Base-by-base conservation (phyloP, 805 yeast genomes). In the Priceomyces medius region DNA sequence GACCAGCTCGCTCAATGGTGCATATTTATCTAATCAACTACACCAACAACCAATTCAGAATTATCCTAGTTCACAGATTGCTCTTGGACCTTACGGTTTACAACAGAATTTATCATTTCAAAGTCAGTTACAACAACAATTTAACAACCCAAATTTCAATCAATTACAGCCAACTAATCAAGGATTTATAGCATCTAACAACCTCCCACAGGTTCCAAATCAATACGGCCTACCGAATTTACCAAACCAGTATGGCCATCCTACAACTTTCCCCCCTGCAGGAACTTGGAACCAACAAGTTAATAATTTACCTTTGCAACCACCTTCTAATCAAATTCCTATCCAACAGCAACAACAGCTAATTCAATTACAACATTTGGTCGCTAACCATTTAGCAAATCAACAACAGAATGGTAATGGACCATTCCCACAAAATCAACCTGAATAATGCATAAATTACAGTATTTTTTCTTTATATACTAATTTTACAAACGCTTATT, bases 381-480 rank as follows among this genome's bases (percentile, higher is more conserved):
- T 59, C 19, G 45, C 46, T 5, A 53, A 47, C 31, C 65, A 59
- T 27, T 29, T 53, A 18, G 46, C 46, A 10, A 44, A 48, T 37
- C 51, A 50, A 20, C 46, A 48, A 19, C 50, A 41, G 16, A 45
- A 12, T 19, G 21, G 21, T 16, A 19, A 18, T 12, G 5, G 13
- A 7, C 13, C 14, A 8, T 18, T 20, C 7, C 35, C 35, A 4
- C 35, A 14, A 17, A 19, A 32, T 16, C 35, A 32, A 32, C 9
- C 24, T n/a, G n/a, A 32, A 19, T 19, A 7, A 32, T 32, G 35
- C 21, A 32, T 93, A 18, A 20, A 32, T 26, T 26, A 26, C 9
- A 26, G 29, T 16, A 27, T 16, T 5, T 4, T 27, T 4, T 27
- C n/a, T 27, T n/a, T 12, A 20, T 18, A 10, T 32, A 19, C 7